Base-by-base conservation (phyloP, 805 yeast species). In the Nakazawaea holstii region DNA sequence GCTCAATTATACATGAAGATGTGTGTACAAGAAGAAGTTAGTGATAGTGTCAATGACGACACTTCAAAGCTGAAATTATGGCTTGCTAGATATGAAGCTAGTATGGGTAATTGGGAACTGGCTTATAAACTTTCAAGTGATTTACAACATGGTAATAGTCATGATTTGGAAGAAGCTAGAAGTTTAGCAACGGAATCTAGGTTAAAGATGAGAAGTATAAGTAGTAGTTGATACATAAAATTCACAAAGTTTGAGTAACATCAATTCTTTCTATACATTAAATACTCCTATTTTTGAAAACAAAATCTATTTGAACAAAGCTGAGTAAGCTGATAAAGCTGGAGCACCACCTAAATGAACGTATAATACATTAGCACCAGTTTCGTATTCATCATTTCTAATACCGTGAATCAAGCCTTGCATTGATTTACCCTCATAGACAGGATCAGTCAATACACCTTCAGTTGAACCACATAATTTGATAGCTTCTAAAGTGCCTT, bases 151-250 rank as follows among this genome's bases (percentile, higher is more conserved):
- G 95, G 92, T 28, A 77, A 85, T n/a, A 84, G 90, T 10, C 88
- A 82, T 48, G 95, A 87, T 58, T 79, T 90, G 15, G 97, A 90
- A 57, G 97, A 90, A 60, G 97, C 96, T 0, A 69, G 96, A 38
- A 74, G 84, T 0, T 84, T 91, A 30, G 87, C 92, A 0, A 72
- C 90, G 56, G 92, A 86, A 52, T 89, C 94, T 11, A 65, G 89
- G 50, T 75, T 73, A 56, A 71, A 80, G 48, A 66, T 81, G 67
- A 53, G 45, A 14, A 33, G 35, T 35, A 7, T 35, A 10, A 45
- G 48, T 20, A 71, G 36, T 11, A 20, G 31, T 30, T 14, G 10
- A 8, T 27, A n/a, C 9, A 11, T 10, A n/a, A 11, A 11, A 26
- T 39, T 32, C 17, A 39, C n/a, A n/a, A n/a, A n/a, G n/a, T n/a